These are phyloP conservation scores for Pulveroboletus ravenelii DNA, from an alignment of 768 basidiomycete species.

Conservation along the genomic window DNA sequence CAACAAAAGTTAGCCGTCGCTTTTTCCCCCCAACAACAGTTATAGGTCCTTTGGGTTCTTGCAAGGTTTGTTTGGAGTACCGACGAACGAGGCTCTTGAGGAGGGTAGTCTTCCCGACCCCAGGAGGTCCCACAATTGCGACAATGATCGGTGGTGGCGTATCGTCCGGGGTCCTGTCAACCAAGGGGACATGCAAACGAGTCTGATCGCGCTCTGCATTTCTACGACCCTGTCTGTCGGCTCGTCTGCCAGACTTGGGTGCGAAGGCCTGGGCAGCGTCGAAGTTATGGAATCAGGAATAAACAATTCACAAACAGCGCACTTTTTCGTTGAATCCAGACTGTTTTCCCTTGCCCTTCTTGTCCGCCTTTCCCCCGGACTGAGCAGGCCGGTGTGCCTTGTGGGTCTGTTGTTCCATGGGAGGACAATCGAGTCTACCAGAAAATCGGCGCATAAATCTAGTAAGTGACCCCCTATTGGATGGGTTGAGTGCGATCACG, in stretches of 20 bases:
- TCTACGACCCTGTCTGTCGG: slow-evolving; percentile 83
- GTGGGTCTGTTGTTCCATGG: slow-evolving; percentile 73
- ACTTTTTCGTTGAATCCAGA: slow-evolving; percentile 91
- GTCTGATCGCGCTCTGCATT: slow-evolving; percentile 94
- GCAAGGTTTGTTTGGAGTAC: slow-evolving; percentile 90
- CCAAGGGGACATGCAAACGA: slow-evolving; percentile 90
- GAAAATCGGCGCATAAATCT: slow-evolving; percentile 7
- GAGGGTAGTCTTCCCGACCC: slow-evolving; percentile 94
- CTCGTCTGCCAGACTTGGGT: slow-evolving; percentile 82
- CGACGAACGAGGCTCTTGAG: slow-evolving; percentile 87
- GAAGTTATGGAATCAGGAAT: neutral
- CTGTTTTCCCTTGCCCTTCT: slow-evolving; percentile 69
- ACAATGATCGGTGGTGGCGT: slow-evolving; percentile 91
- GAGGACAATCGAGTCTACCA: neutral
- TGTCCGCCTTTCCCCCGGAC: slow-evolving; percentile 68
- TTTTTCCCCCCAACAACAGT: slow-evolving; percentile 94
- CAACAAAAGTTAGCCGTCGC: slow-evolving; percentile 89
- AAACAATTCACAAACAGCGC: neutral
- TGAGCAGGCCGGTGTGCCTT: slow-evolving; percentile 77
- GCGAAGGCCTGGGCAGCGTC: slow-evolving; percentile 66
- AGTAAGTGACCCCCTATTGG: slow-evolving; percentile 12
- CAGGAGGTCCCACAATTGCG: slow-evolving; percentile 93
- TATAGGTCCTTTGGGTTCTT: slow-evolving; percentile 87
- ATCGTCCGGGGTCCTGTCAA: slow-evolving; percentile 89
- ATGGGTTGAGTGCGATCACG: slow-evolving; percentile 21